Evolutionary conservation across 2,329 filamentous ascomycete species (phyloP).

Genomic region (Cytospora piceicola): DNA sequence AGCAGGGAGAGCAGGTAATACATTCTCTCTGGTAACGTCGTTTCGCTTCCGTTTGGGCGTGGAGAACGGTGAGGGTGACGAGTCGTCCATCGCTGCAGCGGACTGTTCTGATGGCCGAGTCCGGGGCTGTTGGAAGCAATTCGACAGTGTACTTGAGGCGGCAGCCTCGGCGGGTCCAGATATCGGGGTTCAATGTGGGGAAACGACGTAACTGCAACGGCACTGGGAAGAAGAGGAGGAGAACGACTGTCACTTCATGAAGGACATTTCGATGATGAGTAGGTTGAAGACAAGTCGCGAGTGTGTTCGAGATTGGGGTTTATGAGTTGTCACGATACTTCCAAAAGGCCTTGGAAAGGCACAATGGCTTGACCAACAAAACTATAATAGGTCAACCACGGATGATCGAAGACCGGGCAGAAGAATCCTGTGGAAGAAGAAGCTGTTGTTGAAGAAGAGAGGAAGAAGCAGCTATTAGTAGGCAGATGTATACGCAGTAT

Average conservation of each 20-base stretch:
- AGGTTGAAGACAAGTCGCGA: background rate
- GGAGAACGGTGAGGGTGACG: constrained; percentile 32
- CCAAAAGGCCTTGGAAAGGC: background rate
- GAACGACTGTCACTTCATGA: constrained; percentile 1
- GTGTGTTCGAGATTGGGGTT: background rate
- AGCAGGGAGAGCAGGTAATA: background rate
- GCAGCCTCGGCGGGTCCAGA: background rate
- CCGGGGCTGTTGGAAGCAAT: constrained; percentile 11
- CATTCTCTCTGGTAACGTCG: constrained; percentile 31
- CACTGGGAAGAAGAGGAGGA: background rate
- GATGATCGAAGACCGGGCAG: background rate
- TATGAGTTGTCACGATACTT: background rate
- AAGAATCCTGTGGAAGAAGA: background rate
- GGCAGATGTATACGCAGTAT: background rate
- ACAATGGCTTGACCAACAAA: background rate
- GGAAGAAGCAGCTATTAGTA: background rate
- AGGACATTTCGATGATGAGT: constrained; percentile 1
- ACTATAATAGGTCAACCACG: background rate
- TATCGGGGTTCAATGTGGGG: constrained; percentile 12
- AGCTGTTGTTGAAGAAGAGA: background rate
- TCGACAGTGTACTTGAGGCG: background rate
- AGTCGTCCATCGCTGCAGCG: constrained; percentile 22
- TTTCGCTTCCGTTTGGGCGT: constrained; percentile 40
- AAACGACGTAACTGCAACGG: constrained; percentile 4
- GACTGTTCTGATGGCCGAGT: background rate